Base-by-base conservation (phyloP, 2,329 filamentous ascomycete species). In the Hymenoscyphus linearis region DNA sequence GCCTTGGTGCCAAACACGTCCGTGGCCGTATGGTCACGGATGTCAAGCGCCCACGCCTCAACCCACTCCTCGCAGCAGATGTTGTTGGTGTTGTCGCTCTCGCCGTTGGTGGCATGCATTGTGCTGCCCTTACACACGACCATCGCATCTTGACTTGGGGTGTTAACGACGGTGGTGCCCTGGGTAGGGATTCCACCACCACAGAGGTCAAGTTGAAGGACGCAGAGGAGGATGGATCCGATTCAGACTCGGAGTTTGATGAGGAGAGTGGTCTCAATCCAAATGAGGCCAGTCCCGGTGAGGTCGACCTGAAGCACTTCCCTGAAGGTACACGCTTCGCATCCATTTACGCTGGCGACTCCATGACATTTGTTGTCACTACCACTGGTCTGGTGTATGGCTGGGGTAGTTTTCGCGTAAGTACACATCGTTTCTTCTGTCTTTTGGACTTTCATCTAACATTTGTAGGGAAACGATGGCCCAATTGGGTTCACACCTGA, bases 101-200 rank as follows among this genome's bases (percentile, higher is more conserved):
- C 61, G 86, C 89, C 57, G 86, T 87, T 63, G 91, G 91, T 63
- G 90, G 90, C 60, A 93, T 96, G 90, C 91, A 96, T 75, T 86
- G 82, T 58, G 79, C 89, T 64, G 90, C 87, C 2, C 77, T 95
- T 58, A 93, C 91, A 56, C 82, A 86, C 67, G 88, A 93, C 74
- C 91, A 92, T 79, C 87, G 86, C 76, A 89, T 96, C 67, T 77
- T 91, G 59, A 92, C 89, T 31, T 96, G 91, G 91, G 91, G 91
- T 59, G 90, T 95, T 68, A 95, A 95, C 72, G 91, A 96, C 71
- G 86, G 92, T 71, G 88, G 89, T 65, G 89, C 91, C 9, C 81
- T 96, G 40, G 91, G 91, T 50, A 82, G 91, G 71, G 83, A 90
- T 71, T 27, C 56, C 0, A 93, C 89, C 2, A 77, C 77, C 13